Evolutionary conservation across 345 rosid species (phyloP).

Genomic region (Euphorbia tirucalli): DNA sequence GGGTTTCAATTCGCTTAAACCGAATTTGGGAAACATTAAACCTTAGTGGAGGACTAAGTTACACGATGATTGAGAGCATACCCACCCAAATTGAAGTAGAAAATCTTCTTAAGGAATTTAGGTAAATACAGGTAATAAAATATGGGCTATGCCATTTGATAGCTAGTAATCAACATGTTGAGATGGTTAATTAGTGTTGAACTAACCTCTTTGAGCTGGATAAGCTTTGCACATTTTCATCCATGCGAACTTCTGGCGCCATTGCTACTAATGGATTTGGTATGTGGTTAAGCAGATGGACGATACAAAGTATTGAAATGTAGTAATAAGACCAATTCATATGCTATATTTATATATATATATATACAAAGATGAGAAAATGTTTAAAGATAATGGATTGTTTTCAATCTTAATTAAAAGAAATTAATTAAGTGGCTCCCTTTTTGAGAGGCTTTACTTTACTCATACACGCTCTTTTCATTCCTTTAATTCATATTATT

Average conservation of each 20-base stretch:
- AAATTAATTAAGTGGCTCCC: background rate
- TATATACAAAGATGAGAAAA: background rate
- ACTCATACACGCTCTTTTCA: slow-evolving; percentile 14
- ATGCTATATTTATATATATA: background rate
- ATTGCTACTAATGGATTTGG: background rate
- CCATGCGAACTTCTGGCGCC: slow-evolving; percentile 6
- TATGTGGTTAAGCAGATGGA: background rate
- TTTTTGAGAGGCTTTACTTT: slow-evolving; percentile 5
- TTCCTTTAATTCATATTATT: background rate
- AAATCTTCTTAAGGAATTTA: no score
- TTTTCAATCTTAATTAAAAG: background rate
- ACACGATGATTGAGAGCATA: no score
- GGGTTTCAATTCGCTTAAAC: no score
- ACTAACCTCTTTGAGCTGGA: slow-evolving; percentile 23
- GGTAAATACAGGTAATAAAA: no score
- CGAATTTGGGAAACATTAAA: no score
- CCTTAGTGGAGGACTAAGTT: no score
- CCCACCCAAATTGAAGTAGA: no score
- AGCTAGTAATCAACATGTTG: no score
- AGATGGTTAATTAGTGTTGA: background rate
- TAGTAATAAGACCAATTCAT: background rate
- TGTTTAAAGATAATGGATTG: background rate
- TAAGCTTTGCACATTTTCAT: background rate
- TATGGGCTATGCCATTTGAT: no score
- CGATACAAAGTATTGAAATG: no score